Percentiles rank a stretch among this genome's conserved stretches.
Evolutionary conservation across 2,329 filamentous ascomycete species (phyloP).

Genomic region (Aspergillus calidoustus): DNA sequence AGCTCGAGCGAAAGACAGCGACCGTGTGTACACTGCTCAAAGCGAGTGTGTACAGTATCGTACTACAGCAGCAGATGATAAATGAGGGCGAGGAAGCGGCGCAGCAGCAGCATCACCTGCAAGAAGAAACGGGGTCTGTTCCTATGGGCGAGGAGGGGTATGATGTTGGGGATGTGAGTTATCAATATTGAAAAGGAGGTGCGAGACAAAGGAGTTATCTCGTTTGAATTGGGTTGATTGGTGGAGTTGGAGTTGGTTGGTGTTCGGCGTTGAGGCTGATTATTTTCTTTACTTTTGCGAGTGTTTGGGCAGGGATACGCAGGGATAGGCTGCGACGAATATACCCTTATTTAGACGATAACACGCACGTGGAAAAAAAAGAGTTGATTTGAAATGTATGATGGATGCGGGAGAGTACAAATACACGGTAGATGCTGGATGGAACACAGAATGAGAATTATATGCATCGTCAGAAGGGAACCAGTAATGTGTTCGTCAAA

Average conservation of each 20-base stretch:
- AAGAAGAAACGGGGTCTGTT: constrained; percentile 28
- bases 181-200: constrained; percentile 10
- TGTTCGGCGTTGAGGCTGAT: not conserved
- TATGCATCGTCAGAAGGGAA: constrained; percentile 27
- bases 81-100: constrained; percentile 57
- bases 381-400: not conserved
- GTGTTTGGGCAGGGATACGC: constrained; percentile 8
- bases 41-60: constrained; percentile 97
- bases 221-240: constrained; percentile 13
- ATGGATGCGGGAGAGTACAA: constrained; percentile 11
- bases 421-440: constrained; percentile 13
- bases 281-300: not conserved
- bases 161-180: constrained; percentile 31
- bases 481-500: constrained; percentile 9
- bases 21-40: constrained; percentile 95
- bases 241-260: not conserved
- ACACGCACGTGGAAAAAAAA: not conserved
- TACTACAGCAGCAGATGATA: constrained; percentile 93
- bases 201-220: constrained; percentile 6
- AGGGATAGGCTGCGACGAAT: constrained; percentile 16
- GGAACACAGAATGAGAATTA: constrained; percentile 30
- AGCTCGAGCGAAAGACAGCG: constrained; percentile 91
- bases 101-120: constrained; percentile 26
- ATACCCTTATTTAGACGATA: constrained; percentile 10
- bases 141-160: constrained; percentile 26